These are phyloP conservation scores for Cryptomeria japonica DNA, from an alignment of 75 land plant genomes.

Conservation along the genomic window DNA sequence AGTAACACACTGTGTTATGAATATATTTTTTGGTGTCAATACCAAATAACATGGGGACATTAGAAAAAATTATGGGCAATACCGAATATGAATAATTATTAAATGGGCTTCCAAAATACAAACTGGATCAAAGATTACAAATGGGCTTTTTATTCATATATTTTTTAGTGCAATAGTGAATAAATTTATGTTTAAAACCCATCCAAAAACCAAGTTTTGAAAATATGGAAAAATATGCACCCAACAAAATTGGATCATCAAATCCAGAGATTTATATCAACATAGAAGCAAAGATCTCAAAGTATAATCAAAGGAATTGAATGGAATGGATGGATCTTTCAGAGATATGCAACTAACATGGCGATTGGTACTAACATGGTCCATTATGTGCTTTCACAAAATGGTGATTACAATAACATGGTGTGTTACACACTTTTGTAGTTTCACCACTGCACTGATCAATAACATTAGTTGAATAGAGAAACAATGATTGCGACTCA, in stretches of 20 bases:
- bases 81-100: background rate
- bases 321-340: conserved; percentile 2
- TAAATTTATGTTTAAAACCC: background rate
- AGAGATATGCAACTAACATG: too few species aligned
- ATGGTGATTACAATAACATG: too few species aligned
- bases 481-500: too few species aligned
- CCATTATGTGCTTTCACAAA: too few species aligned
- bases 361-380: too few species aligned
- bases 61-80: too few species aligned
- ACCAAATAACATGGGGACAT: too few species aligned
- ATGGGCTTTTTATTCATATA: background rate
- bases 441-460: too few species aligned
- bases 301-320: background rate
- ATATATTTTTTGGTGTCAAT: too few species aligned
- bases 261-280: background rate
- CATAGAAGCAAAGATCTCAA: conserved; percentile 11
- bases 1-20: too few species aligned
- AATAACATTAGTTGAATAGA: too few species aligned
- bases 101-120: background rate
- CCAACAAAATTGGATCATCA: background rate
- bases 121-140: background rate
- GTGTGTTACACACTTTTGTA: too few species aligned
- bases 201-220: background rate
- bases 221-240: background rate
- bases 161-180: background rate